Base-by-base conservation (phyloP, 768 basidiomycete species). In the Russula sp. region DNA sequence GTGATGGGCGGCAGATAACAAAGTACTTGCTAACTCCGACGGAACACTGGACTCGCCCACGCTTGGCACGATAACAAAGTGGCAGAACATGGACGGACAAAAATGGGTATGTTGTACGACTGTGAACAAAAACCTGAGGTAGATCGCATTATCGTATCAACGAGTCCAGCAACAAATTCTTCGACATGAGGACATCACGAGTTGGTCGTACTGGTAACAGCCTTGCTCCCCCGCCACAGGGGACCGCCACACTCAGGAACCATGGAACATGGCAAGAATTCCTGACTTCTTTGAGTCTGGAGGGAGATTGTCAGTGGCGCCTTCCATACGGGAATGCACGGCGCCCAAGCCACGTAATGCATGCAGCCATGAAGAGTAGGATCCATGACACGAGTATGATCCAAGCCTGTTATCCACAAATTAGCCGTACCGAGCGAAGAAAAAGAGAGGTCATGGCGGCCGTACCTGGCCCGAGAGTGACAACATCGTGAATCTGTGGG, bases 391-490 rank as follows among this genome's bases (percentile, higher is more conserved):
- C 60, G 34, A 69, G 56, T 20, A 62, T 64, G 38, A 64, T 51
- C 68, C 68, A 69, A 11, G 10, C 68, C 68, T 69, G 28, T 8
- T 16, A 36, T n/a, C 46, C 24, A 24, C 28, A 32, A 26, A 42
- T 53, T 11, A 34, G 38, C 24, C 26, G 36, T 34, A 14, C 34
- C 32, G 30, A 57, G 10, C 34, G 30, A 20, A 9, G 58, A 36
- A 18, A 11, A 6, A 1, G 24, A 16, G 32, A 13, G 16, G 3
- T 46, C 11, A 1, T 3, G 9, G 16, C 13, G 38, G 13, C 9
- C 80, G 65, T 69, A 90, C 90, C 90, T 65, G 85, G 84, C 7
- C 79, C 87, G 34, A 3, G 10, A 11, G 1, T 3, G 34, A 34
- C 34, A 11, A 34, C 34, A 34, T 11, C 34, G 11, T 2, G 10